These are phyloP conservation scores for Haplosporangium gracile DNA, from an alignment of 192 early-diverging fungal species.

Conservation along the genomic window DNA sequence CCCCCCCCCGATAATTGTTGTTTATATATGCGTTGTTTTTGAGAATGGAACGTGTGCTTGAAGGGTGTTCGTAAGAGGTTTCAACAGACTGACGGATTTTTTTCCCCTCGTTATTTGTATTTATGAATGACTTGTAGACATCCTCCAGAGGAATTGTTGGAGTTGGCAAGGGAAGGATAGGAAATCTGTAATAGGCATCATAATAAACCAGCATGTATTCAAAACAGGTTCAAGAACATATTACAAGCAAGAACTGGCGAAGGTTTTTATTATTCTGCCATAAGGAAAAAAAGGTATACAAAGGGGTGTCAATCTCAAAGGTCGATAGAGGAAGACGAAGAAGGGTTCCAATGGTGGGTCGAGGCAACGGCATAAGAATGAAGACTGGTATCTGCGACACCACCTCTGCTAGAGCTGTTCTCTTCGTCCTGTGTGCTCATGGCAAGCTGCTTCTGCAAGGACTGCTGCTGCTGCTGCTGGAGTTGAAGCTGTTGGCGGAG, in stretches of 20 bases:
- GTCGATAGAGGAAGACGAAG: background rate
- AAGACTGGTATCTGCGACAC: slow-evolving; percentile 4
- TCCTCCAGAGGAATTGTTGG: slow-evolving; percentile 32
- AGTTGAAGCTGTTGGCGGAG: slow-evolving; percentile 17
- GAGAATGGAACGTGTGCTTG: background rate
- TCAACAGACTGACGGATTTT: background rate
- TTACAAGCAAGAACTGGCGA: background rate
- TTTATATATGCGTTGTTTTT: background rate
- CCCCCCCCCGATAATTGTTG: no score
- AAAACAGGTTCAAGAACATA: background rate
- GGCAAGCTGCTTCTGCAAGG: background rate
- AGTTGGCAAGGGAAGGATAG: slow-evolving; percentile 23
- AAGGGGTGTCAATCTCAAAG: background rate
- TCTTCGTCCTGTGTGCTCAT: background rate
- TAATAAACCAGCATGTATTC: background rate
- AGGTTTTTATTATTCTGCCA: background rate
- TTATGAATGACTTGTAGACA: slow-evolving; percentile 6
- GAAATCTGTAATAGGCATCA: background rate
- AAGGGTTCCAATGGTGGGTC: slow-evolving; percentile 43
- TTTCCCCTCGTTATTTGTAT: background rate
- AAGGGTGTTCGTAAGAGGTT: background rate
- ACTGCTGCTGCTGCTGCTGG: slow-evolving; percentile 27
- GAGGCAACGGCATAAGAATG: slow-evolving; percentile 32
- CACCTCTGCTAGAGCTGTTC: background rate
- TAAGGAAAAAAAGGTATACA: background rate